Percentiles rank a stretch among this genome's conserved stretches.
These are phyloP conservation scores for Xylaria sp. DNA, from an alignment of 2,329 filamentous ascomycete genomes.

Conservation along the genomic window DNA sequence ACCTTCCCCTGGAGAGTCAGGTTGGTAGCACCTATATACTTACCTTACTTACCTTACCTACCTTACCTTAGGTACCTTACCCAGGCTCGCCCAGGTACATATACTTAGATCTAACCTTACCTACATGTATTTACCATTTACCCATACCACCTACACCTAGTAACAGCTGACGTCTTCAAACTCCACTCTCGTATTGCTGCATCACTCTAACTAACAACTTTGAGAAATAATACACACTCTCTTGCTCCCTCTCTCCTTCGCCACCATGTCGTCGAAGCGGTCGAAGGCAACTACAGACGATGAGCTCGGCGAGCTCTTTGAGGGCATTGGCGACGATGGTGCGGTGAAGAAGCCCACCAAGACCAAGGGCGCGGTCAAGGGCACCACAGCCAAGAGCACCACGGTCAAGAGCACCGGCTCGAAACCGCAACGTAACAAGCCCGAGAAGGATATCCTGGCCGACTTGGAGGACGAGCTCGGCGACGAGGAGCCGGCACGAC, in stretches of 20 bases:
- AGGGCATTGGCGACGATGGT: conserved; percentile 67
- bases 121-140: too few relatives aligned
- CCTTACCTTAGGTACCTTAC: too few relatives aligned
- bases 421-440: conserved; percentile 56
- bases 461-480: conserved; percentile 85
- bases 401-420: conserved; percentile 57
- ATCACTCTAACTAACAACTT: background rate
- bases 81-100: too few relatives aligned
- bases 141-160: background rate
- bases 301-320: conserved; percentile 74
- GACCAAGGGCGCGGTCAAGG: conserved; percentile 57
- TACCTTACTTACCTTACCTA: too few relatives aligned
- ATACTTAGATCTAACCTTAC: too few relatives aligned
- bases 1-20: background rate
- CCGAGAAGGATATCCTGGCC: conserved; percentile 81
- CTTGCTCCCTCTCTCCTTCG: background rate
- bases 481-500: conserved; percentile 77
- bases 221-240: background rate
- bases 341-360: conserved; percentile 63
- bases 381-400: conserved; percentile 60
- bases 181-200: conserved; percentile 9
- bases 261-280: conserved; percentile 70
- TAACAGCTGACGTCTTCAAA: conserved; percentile 9
- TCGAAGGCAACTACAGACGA: conserved; percentile 69
- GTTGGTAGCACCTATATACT: background rate